Percentiles rank a stretch among this genome's conserved stretches.
These are phyloP conservation scores for Triticum timopheevii DNA, from an alignment of 176 grass and related monocot species.

Conservation along the genomic window DNA sequence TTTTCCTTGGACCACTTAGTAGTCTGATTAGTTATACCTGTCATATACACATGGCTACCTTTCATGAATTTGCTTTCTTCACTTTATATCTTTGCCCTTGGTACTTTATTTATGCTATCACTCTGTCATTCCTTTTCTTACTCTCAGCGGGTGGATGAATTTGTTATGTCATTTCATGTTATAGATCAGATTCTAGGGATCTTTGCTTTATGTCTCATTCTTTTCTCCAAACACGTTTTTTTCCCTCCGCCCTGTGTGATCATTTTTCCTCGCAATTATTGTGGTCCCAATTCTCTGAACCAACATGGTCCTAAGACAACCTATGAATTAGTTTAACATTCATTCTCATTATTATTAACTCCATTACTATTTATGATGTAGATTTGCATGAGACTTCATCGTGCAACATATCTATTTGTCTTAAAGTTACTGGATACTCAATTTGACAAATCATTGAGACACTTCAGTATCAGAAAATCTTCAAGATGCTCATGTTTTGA, in stretches of 20 bases:
- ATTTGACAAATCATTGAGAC: neutral
- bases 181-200: conserved; percentile 23
- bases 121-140: conserved; percentile 16
- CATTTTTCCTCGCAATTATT: neutral
- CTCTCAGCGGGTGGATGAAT: conserved; percentile 17
- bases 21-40: conserved; percentile 42
- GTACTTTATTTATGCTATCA: conserved; percentile 35
- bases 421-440: neutral
- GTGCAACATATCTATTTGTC: neutral
- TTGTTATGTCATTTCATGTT: conserved; percentile 26
- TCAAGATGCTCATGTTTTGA: neutral
- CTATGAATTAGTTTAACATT: neutral
- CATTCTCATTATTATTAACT: neutral
- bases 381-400: neutral
- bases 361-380: neutral
- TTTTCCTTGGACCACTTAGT: conserved; percentile 41
- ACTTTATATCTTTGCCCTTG: conserved; percentile 31
- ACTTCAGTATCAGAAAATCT: neutral
- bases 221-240: conserved; percentile 9
- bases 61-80: conserved; percentile 22
- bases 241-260: neutral
- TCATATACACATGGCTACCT: conserved; percentile 12
- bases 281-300: neutral
- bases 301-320: neutral
- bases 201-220: conserved; percentile 23